Percentiles rank a stretch among this genome's conserved stretches.
phyloP scores from a whole-genome alignment of 495 filamentous ascomycete species.

The Penicillium coprophilum region DNA sequence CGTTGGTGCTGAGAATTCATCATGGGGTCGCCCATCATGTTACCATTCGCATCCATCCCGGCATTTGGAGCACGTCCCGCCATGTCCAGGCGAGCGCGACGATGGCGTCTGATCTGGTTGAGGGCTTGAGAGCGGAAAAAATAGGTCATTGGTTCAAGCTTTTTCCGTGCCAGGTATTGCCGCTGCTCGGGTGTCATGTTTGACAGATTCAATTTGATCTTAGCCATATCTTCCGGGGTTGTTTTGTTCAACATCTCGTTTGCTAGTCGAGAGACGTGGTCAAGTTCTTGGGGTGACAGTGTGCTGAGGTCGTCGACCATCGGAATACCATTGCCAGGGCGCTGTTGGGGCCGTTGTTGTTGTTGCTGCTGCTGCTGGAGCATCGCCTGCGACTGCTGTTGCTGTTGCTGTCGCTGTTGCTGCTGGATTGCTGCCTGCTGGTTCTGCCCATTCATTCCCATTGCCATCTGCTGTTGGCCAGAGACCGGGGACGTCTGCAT shows the following conservation, averaged over 20 bases:
- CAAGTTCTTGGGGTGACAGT: constrained; percentile 42
- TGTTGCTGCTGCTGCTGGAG: constrained; percentile 42
- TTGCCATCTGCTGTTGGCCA: constrained; percentile 42
- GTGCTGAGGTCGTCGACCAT: constrained; percentile 41
- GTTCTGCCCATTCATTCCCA: constrained; percentile 47
- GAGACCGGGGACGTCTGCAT: constrained; percentile 55
- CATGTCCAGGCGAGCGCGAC: constrained; percentile 36
- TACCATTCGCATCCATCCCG: constrained; percentile 33
- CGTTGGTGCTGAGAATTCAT: constrained; percentile 43
- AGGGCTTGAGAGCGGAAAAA: constrained; percentile 53
- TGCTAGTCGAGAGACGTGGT: constrained; percentile 45
- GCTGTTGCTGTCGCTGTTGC: constrained; percentile 29
- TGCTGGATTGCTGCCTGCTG: constrained; percentile 40
- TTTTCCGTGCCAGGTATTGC: constrained; percentile 38
- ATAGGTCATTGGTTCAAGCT: constrained; percentile 49
- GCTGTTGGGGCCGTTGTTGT: constrained; percentile 38
- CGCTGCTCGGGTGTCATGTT: constrained; percentile 49
- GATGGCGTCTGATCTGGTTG: constrained; percentile 36
- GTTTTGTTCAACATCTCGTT: constrained; percentile 42
- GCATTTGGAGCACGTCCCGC: constrained; percentile 31
- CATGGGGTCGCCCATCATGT: constrained; percentile 40
- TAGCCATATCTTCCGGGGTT: constrained; percentile 43
- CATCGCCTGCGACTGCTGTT: constrained; percentile 29
- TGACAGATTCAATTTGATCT: constrained; percentile 42
- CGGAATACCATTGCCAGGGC: constrained; percentile 28